These are phyloP conservation scores for Fraxinus anomala DNA, from an alignment of 257 asterid genomes.

Conservation along the genomic window DNA sequence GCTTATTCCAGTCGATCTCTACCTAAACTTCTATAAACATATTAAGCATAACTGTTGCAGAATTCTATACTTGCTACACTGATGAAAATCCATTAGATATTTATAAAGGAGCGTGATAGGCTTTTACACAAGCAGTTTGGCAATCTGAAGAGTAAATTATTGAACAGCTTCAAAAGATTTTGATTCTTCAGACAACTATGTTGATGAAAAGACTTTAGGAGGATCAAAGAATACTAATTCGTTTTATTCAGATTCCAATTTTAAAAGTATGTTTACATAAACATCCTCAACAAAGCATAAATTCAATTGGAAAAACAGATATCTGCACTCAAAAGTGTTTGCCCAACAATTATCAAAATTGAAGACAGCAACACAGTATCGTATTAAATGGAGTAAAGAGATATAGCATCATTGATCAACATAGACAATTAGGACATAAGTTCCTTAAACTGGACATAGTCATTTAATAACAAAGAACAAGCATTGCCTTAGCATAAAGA, in stretches of 20 bases:
- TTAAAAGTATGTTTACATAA: not conserved
- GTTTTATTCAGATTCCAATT: no score
- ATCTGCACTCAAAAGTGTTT: not conserved
- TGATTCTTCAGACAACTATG: not conserved
- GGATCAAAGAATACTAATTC: not conserved
- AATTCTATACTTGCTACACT: no score
- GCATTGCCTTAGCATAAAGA: slow-evolving; percentile 26
- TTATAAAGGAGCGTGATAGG: no score
- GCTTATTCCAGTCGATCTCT: no score
- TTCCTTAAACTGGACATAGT: not conserved
- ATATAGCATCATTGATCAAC: not conserved
- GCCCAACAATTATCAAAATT: not conserved
- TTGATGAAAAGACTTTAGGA: not conserved
- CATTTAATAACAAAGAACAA: slow-evolving; percentile 15
- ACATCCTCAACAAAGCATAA: not conserved
- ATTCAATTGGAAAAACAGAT: not conserved
- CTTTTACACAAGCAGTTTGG: no score
- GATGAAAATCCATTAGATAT: no score
- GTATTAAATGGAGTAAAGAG: not conserved
- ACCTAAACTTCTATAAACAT: no score
- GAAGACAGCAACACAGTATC: not conserved
- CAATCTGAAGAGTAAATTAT: no score
- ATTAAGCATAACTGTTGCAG: no score
- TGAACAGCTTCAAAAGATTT: not conserved
- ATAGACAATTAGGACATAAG: not conserved